Evolutionary conservation across 371 early-diverging fungal genomes (phyloP), one percentile per base, ranked within the genome.

Genomic region (Saksenaea oblongispora): DNA sequence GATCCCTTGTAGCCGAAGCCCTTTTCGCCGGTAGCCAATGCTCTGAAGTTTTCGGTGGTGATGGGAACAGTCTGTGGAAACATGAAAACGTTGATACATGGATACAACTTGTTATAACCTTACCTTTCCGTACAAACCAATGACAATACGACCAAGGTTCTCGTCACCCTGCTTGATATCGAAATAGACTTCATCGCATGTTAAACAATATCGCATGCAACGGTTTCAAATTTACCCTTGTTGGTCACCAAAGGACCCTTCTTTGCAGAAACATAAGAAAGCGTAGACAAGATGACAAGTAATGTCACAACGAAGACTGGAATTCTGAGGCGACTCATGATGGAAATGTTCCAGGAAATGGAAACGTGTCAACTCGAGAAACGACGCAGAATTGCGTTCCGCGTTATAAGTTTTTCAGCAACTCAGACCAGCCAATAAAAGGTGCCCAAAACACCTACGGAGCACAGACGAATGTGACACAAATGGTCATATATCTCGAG

Each of bases 41-140:
- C 84, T 39, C 90, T 82, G 82, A 99, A 99, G 89, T 99, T 99
- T 75, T 94, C 84, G 18, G 81, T 84, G 26, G 95, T 94, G 76
- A 87, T 88, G 69, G 95, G 95, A 10, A 91, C 92, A 47, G 87
- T 87, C 84, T 88, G 67, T 11, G 70, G 22, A 15, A 70, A 70
- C 34, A 47, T 35, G 64, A 58, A 7, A 15, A 31, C 31, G 57
- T 55, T 13, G 13, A 28, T 56, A 35, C 9, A n/a, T 66, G 42
- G 10, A 1, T 31, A 35, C 15, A 31, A 39, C 26, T 42, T 34
- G 42, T 17, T n/a, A 5, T 11, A 44, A 1, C 15, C 53, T 59
- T 73, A 87, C 88, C 60, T 86, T 72, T 63, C 93, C 94, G 63
- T 84, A 94, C 55, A 93, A 79, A 13, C 93, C 95, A 62, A 96